These are phyloP conservation scores for Pythium coloratum DNA, from an alignment of 352 stramenopile genomes.

Conservation along the genomic window DNA sequence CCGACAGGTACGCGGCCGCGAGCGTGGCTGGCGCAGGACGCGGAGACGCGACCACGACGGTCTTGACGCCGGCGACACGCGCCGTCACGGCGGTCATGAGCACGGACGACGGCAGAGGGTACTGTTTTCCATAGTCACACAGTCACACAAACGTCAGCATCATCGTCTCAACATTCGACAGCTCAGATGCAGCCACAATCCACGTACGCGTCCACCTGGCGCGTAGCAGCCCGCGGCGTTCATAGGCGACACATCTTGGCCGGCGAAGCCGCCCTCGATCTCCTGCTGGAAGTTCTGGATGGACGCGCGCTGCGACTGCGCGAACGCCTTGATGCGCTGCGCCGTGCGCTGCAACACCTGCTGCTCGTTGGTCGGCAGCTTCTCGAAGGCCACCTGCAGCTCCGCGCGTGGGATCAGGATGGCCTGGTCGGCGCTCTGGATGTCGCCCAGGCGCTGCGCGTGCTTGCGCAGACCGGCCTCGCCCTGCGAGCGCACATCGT, in stretches of 20 bases:
- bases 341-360: constrained; percentile 87
- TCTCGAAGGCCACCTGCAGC: constrained; percentile 86
- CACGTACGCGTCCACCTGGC: constrained; percentile 89
- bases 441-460: constrained; percentile 66
- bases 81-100: constrained; percentile 98
- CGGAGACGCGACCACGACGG: constrained; percentile 94
- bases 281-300: constrained; percentile 92
- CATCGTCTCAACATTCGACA: background rate
- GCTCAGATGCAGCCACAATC: background rate
- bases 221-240: constrained; percentile 95
- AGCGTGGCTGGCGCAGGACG: constrained; percentile 92
- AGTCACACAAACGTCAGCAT: background rate
- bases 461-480: constrained; percentile 50
- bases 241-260: constrained; percentile 90
- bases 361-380: constrained; percentile 68
- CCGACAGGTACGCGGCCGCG: constrained; percentile 92
- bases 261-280: constrained; percentile 95
- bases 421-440: constrained; percentile 37
- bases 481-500: constrained; percentile 58
- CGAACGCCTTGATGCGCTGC: constrained; percentile 91
- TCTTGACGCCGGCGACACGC: constrained; percentile 92
- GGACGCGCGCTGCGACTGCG: constrained; percentile 90
- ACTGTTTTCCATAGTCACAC: constrained; percentile 40
- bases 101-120: constrained; percentile 97
- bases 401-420: constrained; percentile 59